Conservation (phyloP, 371 early-diverging fungal genomes). For the Mortierella sp. region DNA sequence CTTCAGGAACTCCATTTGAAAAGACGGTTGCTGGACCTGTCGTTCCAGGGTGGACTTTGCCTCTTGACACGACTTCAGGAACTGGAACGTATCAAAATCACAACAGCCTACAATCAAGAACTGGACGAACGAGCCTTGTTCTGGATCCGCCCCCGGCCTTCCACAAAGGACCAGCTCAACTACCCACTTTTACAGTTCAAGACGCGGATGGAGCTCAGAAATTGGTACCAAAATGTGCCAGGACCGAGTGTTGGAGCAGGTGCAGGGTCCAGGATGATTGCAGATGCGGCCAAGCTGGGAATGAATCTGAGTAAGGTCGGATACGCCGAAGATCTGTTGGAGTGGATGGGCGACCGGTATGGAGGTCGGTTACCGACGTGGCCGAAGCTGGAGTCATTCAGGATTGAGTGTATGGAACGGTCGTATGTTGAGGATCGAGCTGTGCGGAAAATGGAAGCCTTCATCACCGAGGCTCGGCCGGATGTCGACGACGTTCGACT, state of each 20-base stretch:
- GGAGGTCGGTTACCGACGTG: neutral
- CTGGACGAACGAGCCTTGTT: neutral
- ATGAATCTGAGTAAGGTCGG: neutral
- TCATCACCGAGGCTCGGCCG: neutral
- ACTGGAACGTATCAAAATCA: conserved; percentile 7
- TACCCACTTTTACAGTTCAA: neutral
- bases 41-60: conserved; percentile 17
- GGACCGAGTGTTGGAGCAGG: too few relatives aligned
- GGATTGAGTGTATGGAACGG: neutral
- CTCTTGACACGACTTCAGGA: conserved; percentile 11
- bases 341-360: conserved; percentile 12
- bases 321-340: neutral
- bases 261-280: neutral
- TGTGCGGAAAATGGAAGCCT: neutral
- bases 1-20: conserved; percentile 7
- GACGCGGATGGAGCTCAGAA: neutral
- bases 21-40: neutral
- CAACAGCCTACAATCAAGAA: neutral
- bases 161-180: neutral
- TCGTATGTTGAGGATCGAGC: neutral
- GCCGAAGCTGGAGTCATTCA: neutral
- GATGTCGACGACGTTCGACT: neutral
- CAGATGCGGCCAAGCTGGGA: neutral
- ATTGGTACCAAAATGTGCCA: neutral
- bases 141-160: conserved; percentile 1